These are phyloP conservation scores for Pythium biforme DNA, from an alignment of 352 stramenopile species.

Conservation along the genomic window DNA sequence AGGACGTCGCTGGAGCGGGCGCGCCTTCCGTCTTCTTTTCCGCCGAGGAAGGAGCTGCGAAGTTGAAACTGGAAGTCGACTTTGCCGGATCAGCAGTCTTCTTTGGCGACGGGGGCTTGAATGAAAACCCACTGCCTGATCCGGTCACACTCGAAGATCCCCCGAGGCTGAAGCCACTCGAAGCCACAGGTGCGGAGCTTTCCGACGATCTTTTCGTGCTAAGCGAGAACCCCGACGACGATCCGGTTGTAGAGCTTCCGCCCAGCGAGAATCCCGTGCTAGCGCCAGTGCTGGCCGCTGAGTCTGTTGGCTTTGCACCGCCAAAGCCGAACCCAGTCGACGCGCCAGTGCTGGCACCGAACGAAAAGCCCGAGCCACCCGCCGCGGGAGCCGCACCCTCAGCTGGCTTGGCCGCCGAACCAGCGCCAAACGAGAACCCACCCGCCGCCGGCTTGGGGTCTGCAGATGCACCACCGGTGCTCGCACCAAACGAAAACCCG, in stretches of 20 bases:
- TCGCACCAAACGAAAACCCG: constrained; percentile 42
- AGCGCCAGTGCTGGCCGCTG: neutral
- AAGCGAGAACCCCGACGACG: constrained; percentile 22
- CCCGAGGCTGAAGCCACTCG: constrained; percentile 25
- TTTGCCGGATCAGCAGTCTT: constrained; percentile 24
- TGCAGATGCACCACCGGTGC: neutral
- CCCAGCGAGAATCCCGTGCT: constrained; percentile 19
- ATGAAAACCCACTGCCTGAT: constrained; percentile 19
- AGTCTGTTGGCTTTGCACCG: constrained; percentile 4
- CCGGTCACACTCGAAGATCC: constrained; percentile 3
- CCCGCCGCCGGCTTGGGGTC: constrained; percentile 19
- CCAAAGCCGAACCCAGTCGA: constrained; percentile 22
- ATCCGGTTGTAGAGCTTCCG: neutral
- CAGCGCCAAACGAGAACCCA: constrained; percentile 45
- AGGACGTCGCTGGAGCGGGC: neutral
- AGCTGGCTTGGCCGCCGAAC: constrained; percentile 23
- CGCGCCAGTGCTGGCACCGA: constrained; percentile 10
- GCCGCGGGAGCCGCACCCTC: constrained; percentile 23
- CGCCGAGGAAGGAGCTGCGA: constrained; percentile 8
- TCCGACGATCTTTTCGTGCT: constrained; percentile 8
- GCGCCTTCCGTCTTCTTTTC: constrained; percentile 22
- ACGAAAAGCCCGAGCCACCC: constrained; percentile 7
- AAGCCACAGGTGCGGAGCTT: neutral
- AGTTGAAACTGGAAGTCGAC: constrained; percentile 17
- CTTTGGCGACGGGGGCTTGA: constrained; percentile 32